A percentile compares a stretch with the other conserved stretches of the same genome.
Conservation (phyloP, 495 filamentous ascomycete species). For the Penicillium riverlandense region DNA sequence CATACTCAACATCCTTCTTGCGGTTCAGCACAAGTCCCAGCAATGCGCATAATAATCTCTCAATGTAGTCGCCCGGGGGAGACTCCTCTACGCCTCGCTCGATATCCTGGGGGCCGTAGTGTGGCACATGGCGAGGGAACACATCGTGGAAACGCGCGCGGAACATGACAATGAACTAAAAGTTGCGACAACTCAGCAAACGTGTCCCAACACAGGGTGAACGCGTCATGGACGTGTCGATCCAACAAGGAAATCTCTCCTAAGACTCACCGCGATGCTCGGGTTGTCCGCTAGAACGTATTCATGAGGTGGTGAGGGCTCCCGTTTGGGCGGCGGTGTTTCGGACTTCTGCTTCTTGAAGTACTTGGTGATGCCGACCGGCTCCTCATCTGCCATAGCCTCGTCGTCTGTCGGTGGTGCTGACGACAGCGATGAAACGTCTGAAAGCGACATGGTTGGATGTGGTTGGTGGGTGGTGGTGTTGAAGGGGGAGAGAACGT, state of each 20-base stretch:
- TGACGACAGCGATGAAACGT: slow-evolving; percentile 52
- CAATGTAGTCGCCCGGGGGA: slow-evolving; percentile 74
- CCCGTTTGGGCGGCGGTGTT: slow-evolving; percentile 65
- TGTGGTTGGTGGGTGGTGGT: slow-evolving; percentile 14
- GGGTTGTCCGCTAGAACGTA: slow-evolving; percentile 81
- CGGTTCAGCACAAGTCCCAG: slow-evolving; percentile 84
- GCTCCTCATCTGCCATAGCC: slow-evolving; percentile 34
- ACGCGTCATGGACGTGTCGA: slow-evolving; percentile 26
- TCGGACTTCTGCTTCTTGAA: slow-evolving; percentile 41
- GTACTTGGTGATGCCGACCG: slow-evolving; percentile 38
- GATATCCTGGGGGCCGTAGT: slow-evolving; percentile 92
- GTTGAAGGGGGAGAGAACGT: slow-evolving; percentile 14
- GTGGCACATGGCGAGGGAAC: slow-evolving; percentile 76
- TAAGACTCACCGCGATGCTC: slow-evolving; percentile 71
- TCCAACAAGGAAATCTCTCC: background rate
- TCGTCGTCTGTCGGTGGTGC: slow-evolving; percentile 52
- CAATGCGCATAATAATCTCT: slow-evolving; percentile 82
- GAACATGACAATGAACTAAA: slow-evolving; percentile 95
- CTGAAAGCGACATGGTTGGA: slow-evolving; percentile 43
- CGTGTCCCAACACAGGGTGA: slow-evolving; percentile 17
- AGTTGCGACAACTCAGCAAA: slow-evolving; percentile 33
- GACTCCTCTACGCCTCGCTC: slow-evolving; percentile 75
- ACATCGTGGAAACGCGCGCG: slow-evolving; percentile 84
- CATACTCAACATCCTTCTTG: slow-evolving; percentile 98
- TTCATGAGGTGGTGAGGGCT: slow-evolving; percentile 82